These are phyloP conservation scores for Aspergillus udagawae DNA, from an alignment of 2,329 filamentous ascomycete species.

Conservation along the genomic window DNA sequence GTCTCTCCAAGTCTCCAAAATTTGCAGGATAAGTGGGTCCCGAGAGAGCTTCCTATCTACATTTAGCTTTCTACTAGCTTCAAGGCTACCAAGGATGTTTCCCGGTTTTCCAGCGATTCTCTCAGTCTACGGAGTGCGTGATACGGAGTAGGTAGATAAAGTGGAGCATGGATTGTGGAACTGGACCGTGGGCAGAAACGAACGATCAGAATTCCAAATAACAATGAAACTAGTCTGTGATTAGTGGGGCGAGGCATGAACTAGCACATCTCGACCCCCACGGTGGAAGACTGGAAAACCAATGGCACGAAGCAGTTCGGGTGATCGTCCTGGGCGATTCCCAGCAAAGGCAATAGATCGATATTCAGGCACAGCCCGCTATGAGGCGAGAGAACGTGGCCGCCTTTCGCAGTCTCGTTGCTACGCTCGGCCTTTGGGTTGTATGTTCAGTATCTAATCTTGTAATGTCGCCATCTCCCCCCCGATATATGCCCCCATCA, in stretches of 20 bases:
- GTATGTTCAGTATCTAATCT: background rate
- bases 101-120: background rate
- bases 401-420: background rate
- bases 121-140: too few species aligned
- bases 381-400: background rate
- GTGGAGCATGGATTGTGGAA: background rate
- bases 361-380: background rate
- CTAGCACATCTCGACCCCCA: background rate
- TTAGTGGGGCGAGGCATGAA: background rate
- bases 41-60: background rate
- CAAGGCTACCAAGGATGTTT: background rate
- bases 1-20: background rate
- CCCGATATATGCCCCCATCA: background rate
- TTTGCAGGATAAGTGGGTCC: background rate
- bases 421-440: too few species aligned
- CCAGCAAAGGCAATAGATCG: background rate
- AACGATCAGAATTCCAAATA: too few species aligned
- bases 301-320: background rate
- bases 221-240: too few species aligned
- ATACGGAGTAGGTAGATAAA: background rate
- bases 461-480: background rate
- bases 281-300: too few species aligned
- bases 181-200: too few species aligned
- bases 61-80: background rate
- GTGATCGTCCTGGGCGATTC: background rate